Evolutionary conservation across 345 rosid genomes (phyloP).

Genomic region (thale cress (Arabidopsis thaliana)): TAIR10.1 NC_003075.7:11567501-11568000

Average conservation of each 20-base stretch:
- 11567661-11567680: constrained; percentile 22
- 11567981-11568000: neutral
- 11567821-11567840: neutral
- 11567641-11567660: neutral
- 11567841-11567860: neutral
- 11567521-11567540: constrained; percentile 61
- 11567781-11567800: neutral
- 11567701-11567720: neutral
- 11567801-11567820: neutral
- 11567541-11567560: constrained; percentile 21
- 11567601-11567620: neutral
- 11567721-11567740: neutral
- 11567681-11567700: constrained; percentile 2
- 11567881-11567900: neutral
- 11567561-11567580: neutral
- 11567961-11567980: constrained; percentile 3
- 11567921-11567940: neutral
- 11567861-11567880: neutral
- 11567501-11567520: constrained; percentile 50
- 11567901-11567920: neutral
- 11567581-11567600: constrained; percentile 18
- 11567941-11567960: neutral
- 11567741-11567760: neutral
- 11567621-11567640: neutral
- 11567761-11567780: neutral